Evolutionary conservation across 176 grass and related monocot species (phyloP), one percentile per base, ranked within the genome.

Genomic region (Puya raimondii): DNA sequence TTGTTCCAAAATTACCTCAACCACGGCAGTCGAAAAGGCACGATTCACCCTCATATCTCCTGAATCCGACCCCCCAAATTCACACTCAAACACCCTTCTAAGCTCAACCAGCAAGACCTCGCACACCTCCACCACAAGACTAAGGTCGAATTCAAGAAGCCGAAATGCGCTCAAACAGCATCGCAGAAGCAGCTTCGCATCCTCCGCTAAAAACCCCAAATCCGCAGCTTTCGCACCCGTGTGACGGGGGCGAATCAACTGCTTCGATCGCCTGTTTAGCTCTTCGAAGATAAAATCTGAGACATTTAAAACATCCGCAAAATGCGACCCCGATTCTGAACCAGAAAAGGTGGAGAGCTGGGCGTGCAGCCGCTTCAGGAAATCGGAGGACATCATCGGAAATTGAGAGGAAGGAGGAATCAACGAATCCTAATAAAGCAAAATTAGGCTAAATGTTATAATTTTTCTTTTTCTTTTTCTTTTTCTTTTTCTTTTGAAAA

Each of bases 101-200:
- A 73, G 18, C 13, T 63, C 59, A 1, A 56, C 33, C 29, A 73
- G 22, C 29, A 73, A 21, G 23, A 73, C 49, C 23, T 61, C 12
- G 12, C 71, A 73, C 49, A 63, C 63, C 56, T 73, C 54, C 42
- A 73, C 71, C 11, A 73, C 54, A 54, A 73, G 21, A 18, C 71
- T 63, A 9, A 73, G 33, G 16, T 64, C n/a, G 23, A 73, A 73
- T 22, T 61, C 53, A 14, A 73, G 54, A 64, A 73, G 5, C 15
- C 15, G 54, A 10, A 73, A 11, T 5, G 49, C 13, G 53, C 17
- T 47, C 26, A 73, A 63, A 21, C 71, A 63, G 9, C 71, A 73
- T 15, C 71, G 23, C 56, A 73, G 23, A 11, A 63, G n/a, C 10
- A 23, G 29, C 23, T 63, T 63, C 18, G 22, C 53, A 14, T 20